Conservation (phyloP, 768 basidiomycete species). For the Auricularia sp. region DNA sequence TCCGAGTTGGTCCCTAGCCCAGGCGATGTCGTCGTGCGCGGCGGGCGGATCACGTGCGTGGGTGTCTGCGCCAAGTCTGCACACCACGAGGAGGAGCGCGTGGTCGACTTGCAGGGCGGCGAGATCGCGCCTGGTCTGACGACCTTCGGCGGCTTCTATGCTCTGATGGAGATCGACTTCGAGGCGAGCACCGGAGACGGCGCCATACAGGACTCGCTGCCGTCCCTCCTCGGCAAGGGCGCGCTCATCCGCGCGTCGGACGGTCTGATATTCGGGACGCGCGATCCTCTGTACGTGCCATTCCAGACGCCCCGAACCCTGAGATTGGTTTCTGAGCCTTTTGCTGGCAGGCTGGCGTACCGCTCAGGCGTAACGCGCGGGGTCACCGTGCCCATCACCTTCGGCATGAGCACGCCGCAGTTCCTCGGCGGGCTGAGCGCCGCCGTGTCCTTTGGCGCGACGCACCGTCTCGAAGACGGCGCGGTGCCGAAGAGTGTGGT, state of each 20-base stretch:
- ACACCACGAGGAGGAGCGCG: conserved; percentile 27
- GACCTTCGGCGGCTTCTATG: conserved; percentile 56
- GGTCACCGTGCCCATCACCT: conserved; percentile 41
- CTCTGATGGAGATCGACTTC: conserved; percentile 53
- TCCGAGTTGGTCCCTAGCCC: not conserved
- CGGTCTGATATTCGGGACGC: conserved; percentile 37
- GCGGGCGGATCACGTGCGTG: conserved; percentile 22
- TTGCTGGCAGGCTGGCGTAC: conserved; percentile 49
- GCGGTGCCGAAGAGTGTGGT: conserved; percentile 51
- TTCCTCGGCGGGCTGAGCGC: conserved; percentile 58
- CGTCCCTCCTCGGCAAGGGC: conserved; percentile 24
- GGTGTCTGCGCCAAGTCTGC: conserved; percentile 6
- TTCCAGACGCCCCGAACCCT: conserved; percentile 9
- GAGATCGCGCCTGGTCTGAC: conserved; percentile 53
- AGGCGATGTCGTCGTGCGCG: conserved; percentile 16
- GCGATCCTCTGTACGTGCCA: conserved; percentile 40
- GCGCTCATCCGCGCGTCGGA: conserved; percentile 53
- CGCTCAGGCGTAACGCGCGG: conserved; percentile 63
- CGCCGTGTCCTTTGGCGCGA: conserved; percentile 49
- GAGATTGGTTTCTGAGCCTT: not conserved
- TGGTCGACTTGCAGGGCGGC: conserved; percentile 56
- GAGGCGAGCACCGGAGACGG: conserved; percentile 71
- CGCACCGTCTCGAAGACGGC: conserved; percentile 44
- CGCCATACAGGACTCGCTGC: conserved; percentile 43
- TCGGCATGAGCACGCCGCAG: conserved; percentile 15